These are phyloP conservation scores for Colletotrichum chlorophyti DNA, from an alignment of 2,329 filamentous ascomycete genomes.

Conservation along the genomic window DNA sequence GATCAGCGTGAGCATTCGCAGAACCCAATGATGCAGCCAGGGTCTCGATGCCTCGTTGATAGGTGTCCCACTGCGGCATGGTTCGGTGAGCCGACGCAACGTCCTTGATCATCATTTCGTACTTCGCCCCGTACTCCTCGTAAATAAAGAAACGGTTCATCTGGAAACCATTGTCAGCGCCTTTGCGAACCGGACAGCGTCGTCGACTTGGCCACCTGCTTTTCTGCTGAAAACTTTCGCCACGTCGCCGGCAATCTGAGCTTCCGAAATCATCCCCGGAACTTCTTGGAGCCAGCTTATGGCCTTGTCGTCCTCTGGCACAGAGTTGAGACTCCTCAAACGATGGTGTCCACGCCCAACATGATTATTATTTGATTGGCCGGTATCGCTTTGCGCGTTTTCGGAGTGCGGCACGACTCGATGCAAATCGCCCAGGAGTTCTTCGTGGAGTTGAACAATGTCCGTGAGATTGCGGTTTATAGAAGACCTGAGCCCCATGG, in stretches of 20 bases:
- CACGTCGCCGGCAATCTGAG: slow-evolving; percentile 65
- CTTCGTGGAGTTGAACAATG: slow-evolving; percentile 84
- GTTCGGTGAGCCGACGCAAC: slow-evolving; percentile 72
- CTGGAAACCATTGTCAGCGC: slow-evolving; percentile 50
- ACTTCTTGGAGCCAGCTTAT: slow-evolving; percentile 51
- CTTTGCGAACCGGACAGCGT: not conserved
- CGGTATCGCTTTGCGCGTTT: slow-evolving; percentile 54
- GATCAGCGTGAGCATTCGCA: slow-evolving; percentile 66
- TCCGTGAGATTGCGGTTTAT: slow-evolving; percentile 82
- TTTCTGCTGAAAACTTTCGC: slow-evolving; percentile 67
- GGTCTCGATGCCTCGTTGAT: slow-evolving; percentile 85
- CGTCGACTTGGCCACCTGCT: slow-evolving; percentile 43
- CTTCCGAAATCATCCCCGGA: slow-evolving; percentile 62
- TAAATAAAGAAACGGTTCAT: slow-evolving; percentile 85
- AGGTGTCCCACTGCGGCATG: slow-evolving; percentile 77
- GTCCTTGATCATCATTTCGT: slow-evolving; percentile 84
- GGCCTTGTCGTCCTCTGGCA: slow-evolving; percentile 47
- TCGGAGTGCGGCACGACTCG: slow-evolving; percentile 73
- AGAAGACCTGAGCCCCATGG: slow-evolving; percentile 69
- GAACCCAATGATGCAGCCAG: slow-evolving; percentile 78
- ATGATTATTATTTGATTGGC: slow-evolving; percentile 29
- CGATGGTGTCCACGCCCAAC: slow-evolving; percentile 44
- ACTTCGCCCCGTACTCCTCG: slow-evolving; percentile 90
- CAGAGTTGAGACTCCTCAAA: slow-evolving; percentile 56
- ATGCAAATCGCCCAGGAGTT: slow-evolving; percentile 78